Evolutionary conservation across 139 green algal genomes (phyloP), one percentile per base, ranked within the genome.

Genomic region (Bryopsis sp.): DNA sequence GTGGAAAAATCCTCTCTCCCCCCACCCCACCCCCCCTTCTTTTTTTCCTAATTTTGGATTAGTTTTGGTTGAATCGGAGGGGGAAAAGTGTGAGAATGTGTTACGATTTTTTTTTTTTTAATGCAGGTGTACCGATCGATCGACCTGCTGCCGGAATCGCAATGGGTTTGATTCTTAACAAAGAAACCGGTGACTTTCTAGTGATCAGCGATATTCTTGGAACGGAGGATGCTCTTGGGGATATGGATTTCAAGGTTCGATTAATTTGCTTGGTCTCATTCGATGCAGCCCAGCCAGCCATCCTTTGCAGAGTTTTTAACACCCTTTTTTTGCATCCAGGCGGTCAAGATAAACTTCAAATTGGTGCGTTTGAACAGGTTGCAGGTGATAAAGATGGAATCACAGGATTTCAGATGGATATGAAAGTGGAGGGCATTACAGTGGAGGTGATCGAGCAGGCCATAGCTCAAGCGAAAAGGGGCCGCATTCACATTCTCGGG

Each of bases 221-320:
- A 39, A 81, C 68, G 22, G 94, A 99, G 76, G 94, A 99, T 60
- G 85, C 88, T 0, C 79, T 98, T 61, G 94, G 94, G 0, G 92
- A 98, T 79, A 99, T 99, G 94, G 94, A 99, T 75, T 99, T 99
- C 82, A 99, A 99, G 78, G 90, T 97, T n/a, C n/a, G n/a, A n/a
- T n/a, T n/a, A n/a, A n/a, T n/a, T n/a, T n/a, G n/a, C n/a, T n/a
- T n/a, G n/a, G n/a, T n/a, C n/a, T n/a, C n/a, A n/a, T n/a, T n/a
- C n/a, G n/a, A n/a, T n/a, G n/a, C 8, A 84, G 83, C 15, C 80
- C 82, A 22, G 73, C 81, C 62, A 70, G 37, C 29, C 19, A 76
- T 47, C 54, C 29, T 48, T 26, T 28, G 6, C 15, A 72, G 29
- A 6, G 28, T 46, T 24, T 8, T 35, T 68, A 37, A 11, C 34